phyloP scores from a whole-genome alignment of 176 grass and related monocot genomes.

The Elaeis guineensis region DNA sequence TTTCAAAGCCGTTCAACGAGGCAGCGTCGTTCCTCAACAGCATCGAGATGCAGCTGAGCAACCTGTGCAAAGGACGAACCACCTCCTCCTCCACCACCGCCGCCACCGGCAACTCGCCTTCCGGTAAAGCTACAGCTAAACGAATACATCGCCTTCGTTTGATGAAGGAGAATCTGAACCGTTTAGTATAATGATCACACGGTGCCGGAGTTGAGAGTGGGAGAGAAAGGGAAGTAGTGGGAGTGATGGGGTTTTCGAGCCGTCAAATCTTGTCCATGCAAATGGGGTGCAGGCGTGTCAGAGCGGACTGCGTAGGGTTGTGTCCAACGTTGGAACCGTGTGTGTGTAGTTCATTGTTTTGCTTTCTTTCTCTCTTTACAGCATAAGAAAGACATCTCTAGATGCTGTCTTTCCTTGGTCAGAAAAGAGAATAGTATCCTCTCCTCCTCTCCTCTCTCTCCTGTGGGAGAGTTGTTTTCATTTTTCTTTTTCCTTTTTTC shows the following conservation, averaged over 20 bases:
- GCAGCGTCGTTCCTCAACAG: slow-evolving; percentile 83
- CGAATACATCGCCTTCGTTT: too few species aligned
- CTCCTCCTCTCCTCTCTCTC: too few species aligned
- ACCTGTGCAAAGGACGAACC: slow-evolving; percentile 42
- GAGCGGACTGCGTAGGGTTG: slow-evolving; percentile 47
- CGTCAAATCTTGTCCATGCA: slow-evolving; percentile 96
- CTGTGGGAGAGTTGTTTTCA: too few species aligned
- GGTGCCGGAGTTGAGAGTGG: slow-evolving; percentile 7
- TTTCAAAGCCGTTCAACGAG: slow-evolving; percentile 80
- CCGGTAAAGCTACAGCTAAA: neutral
- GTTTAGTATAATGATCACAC: too few species aligned
- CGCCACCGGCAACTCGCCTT: slow-evolving; percentile 13
- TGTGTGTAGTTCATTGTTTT: neutral
- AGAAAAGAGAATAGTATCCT: too few species aligned
- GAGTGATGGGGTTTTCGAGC: slow-evolving; percentile 25
- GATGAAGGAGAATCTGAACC: too few species aligned
- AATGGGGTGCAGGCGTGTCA: slow-evolving; percentile 73
- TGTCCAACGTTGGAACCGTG: slow-evolving; percentile 27
- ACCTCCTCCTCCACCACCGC: slow-evolving; percentile 10
- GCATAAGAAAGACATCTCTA: too few species aligned
- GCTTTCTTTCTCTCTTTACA: neutral
- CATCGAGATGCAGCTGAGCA: slow-evolving; percentile 68
- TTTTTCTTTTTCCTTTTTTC: too few species aligned
- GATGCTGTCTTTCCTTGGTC: too few species aligned
- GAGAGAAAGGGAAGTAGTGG: slow-evolving; percentile 2